These are phyloP conservation scores for Betula pendula DNA, from an alignment of 306 rosid genomes.

Conservation along the genomic window DNA sequence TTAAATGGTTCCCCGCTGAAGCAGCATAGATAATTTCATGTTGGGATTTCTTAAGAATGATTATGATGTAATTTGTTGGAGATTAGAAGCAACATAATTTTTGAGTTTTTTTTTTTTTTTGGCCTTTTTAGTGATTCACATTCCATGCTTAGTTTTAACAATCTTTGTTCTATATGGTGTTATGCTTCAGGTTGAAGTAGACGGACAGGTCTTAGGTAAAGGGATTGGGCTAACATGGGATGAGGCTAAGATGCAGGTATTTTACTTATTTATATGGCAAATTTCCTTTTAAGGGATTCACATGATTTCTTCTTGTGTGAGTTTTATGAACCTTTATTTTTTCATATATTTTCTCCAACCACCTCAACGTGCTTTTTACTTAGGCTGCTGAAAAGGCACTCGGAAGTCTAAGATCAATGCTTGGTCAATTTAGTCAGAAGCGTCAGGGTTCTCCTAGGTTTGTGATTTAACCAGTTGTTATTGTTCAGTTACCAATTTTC, in stretches of 20 bases:
- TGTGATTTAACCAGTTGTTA: slow-evolving; percentile 22
- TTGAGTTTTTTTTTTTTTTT: not conserved
- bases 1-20: not conserved
- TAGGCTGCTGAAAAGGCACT: slow-evolving; percentile 95
- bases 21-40: not conserved
- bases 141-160: not conserved
- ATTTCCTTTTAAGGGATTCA: not conserved
- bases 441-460: slow-evolving; percentile 85
- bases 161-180: not conserved
- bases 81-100: not conserved
- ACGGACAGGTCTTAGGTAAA: slow-evolving; percentile 73
- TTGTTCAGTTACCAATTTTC: not conserved
- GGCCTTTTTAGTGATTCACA: not conserved
- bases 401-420: slow-evolving; percentile 63
- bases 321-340: slow-evolving; percentile 25
- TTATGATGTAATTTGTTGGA: not conserved
- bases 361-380: slow-evolving; percentile 25
- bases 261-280: slow-evolving; percentile 12
- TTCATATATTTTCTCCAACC: slow-evolving; percentile 20
- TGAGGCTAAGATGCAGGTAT: slow-evolving; percentile 84
- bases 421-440: slow-evolving; percentile 55
- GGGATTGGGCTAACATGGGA: slow-evolving; percentile 90
- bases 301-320: slow-evolving; percentile 14
- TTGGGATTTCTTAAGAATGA: not conserved
- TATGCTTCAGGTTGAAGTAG: slow-evolving; percentile 73